phyloP scores from a whole-genome alignment of 2,329 filamentous ascomycete genomes.

The Calycina herbarum region DNA sequence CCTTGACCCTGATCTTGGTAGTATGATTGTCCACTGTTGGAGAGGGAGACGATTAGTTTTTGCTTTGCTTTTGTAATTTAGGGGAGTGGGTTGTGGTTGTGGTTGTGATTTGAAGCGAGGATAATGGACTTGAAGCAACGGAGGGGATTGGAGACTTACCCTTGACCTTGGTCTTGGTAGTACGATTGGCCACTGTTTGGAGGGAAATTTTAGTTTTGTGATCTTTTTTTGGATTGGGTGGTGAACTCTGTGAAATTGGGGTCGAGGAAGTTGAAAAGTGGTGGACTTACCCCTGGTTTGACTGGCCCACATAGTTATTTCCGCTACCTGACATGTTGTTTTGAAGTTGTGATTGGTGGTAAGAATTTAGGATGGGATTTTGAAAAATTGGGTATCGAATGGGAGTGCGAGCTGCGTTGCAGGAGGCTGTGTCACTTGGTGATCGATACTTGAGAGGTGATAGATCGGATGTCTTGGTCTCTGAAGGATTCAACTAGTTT shows the following conservation, averaged over 20 bases:
- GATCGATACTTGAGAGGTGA: slow-evolving; percentile 1
- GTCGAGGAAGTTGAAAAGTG: neutral
- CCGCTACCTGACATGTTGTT: neutral
- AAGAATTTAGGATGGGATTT: neutral
- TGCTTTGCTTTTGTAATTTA: no score
- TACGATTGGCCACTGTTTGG: no score
- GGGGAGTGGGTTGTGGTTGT: no score
- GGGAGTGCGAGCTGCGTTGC: neutral
- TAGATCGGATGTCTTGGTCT: slow-evolving; percentile 1
- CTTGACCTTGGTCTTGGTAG: no score
- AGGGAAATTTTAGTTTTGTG: no score
- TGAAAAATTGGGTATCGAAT: neutral
- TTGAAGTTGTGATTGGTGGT: neutral
- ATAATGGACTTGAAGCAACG: no score
- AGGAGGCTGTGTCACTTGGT: slow-evolving; percentile 1
- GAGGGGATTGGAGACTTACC: no score
- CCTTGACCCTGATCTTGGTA: no score
- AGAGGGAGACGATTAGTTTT: no score
- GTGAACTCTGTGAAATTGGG: neutral
- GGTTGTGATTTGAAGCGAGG: no score
- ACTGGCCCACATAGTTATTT: neutral
- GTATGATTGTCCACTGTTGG: no score
- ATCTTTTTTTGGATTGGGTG: no score
- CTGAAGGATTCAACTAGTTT: neutral
- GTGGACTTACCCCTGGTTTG: neutral